phyloP scores from a whole-genome alignment of 2,329 filamentous ascomycete species.

The Ophiostoma novo-ulmi region DNA sequence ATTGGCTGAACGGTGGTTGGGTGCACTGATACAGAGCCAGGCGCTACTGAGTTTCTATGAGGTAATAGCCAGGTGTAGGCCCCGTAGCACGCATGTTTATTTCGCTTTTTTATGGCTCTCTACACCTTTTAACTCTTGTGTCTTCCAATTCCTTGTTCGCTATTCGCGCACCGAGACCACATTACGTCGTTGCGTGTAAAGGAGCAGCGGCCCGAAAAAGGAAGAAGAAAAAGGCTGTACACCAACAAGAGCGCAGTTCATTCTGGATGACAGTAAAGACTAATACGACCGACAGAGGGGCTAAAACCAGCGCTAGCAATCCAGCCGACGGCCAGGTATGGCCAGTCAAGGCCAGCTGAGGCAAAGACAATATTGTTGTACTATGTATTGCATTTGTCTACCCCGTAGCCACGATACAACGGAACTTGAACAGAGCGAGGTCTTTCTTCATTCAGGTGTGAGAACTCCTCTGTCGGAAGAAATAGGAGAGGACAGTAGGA shows the following conservation, averaged over 20 bases:
- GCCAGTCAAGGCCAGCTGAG: background rate
- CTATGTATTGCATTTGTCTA: background rate
- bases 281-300: background rate
- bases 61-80: background rate
- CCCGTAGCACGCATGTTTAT: conserved; percentile 4
- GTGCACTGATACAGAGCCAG: background rate
- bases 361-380: background rate
- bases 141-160: conserved; percentile 1
- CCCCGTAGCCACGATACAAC: conserved; percentile 1
- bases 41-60: conserved; percentile 9
- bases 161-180: conserved; percentile 8
- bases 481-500: background rate
- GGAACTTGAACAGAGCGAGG: background rate
- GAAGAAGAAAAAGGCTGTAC: conserved; percentile 4
- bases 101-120: conserved; percentile 6
- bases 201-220: conserved; percentile 9
- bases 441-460: background rate
- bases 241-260: background rate
- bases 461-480: conserved; percentile 2
- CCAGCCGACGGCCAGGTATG: background rate
- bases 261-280: background rate
- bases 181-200: conserved; percentile 1
- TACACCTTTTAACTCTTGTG: background rate
- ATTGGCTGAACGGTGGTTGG: conserved; percentile 6
- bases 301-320: background rate